Conservation (phyloP, 2,329 filamentous ascomycete species). For the Phaeosphaeria sp. region DNA sequence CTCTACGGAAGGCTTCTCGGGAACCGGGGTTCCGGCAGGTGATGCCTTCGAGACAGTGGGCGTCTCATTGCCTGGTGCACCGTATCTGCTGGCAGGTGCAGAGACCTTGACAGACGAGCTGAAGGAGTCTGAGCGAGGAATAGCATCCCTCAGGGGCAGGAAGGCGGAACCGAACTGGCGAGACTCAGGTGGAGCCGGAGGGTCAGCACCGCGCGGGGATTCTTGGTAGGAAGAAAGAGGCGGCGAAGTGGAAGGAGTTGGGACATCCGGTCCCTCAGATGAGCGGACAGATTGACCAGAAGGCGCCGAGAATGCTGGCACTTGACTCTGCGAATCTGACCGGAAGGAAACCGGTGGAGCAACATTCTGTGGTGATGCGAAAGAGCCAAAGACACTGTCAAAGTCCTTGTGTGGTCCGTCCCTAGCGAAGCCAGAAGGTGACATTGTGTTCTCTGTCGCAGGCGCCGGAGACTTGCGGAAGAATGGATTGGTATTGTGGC, state of each 20-base stretch:
- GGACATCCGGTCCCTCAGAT: slow-evolving; percentile 57
- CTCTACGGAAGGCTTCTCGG: slow-evolving; percentile 51
- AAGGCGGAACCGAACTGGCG: slow-evolving; percentile 80
- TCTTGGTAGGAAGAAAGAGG: slow-evolving; percentile 61
- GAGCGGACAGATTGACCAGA: slow-evolving; percentile 54
- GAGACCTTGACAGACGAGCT: slow-evolving; percentile 81
- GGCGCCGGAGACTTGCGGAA: slow-evolving; percentile 71
- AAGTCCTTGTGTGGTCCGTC: slow-evolving; percentile 61
- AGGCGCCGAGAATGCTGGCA: slow-evolving; percentile 48
- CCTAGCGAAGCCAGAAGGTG: slow-evolving; percentile 56
- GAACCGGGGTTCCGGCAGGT: slow-evolving; percentile 60
- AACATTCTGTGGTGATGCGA: slow-evolving; percentile 54
- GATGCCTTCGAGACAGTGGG: slow-evolving; percentile 53
- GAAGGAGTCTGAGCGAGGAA: slow-evolving; percentile 67
- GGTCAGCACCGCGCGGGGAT: slow-evolving; percentile 64
- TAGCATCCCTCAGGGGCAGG: slow-evolving; percentile 70
- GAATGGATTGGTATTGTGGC: slow-evolving; percentile 88
- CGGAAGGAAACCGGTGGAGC: slow-evolving; percentile 69
- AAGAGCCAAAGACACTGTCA: slow-evolving; percentile 84
- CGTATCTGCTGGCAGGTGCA: slow-evolving; percentile 71
- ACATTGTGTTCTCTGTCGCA: slow-evolving; percentile 58
- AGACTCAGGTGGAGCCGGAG: slow-evolving; percentile 72
- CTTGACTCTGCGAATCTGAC: slow-evolving; percentile 52
- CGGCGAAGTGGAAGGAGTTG: slow-evolving; percentile 70
- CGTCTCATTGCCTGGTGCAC: slow-evolving; percentile 57